Evolutionary conservation across 1,284 basidiomycete species (phyloP), one percentile per base, ranked within the genome.

Genomic region (Ceratobasidium sp.): DNA sequence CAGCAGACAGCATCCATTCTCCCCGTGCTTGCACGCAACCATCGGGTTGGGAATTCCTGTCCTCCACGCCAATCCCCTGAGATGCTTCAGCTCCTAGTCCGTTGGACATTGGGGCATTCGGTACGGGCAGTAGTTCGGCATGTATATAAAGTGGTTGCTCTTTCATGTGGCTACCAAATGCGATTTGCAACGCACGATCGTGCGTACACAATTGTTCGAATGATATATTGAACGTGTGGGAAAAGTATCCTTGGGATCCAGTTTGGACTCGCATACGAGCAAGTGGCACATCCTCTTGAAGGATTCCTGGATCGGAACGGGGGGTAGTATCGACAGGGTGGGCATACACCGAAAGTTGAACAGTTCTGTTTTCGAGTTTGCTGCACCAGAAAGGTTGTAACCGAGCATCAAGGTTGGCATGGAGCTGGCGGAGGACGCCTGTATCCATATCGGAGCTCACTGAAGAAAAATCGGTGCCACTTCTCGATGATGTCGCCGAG

Each of bases 371-470:
- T 16, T 88, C 77, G 0, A 93, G 81, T 0, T 86, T 86, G 9
- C 88, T 87, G 1, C 89, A 86, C 91, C 90, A 94, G 80, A 96
- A 94, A 0, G 90, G 88, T 57, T 86, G 87, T 26, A 95, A 81
- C 0, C 93, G 88, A 6, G 83, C 80, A 78, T 93, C 91, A 3
- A 95, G 83, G 76, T 93, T 94, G 16, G 83, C 83, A 75, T 94
- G 90, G 67, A 89, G 82, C 36, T 86, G 85, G 2, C 67, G 67
- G 53, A 70, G 46, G n/a, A 70, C 48, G 21, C 67, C 67, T 21
- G 59, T 34, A 26, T 70, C 67, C 67, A 70, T 70, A n/a, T 39
- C 30, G 9, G 67, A 55, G 18, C 36, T 2, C 1, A 70, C 34
- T 1, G 67, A 58, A 4, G 39, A 23, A 18, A 70, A n/a, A 12